Evolutionary conservation across 306 rosid species (phyloP).

Genomic region (Quercus variabilis): DNA sequence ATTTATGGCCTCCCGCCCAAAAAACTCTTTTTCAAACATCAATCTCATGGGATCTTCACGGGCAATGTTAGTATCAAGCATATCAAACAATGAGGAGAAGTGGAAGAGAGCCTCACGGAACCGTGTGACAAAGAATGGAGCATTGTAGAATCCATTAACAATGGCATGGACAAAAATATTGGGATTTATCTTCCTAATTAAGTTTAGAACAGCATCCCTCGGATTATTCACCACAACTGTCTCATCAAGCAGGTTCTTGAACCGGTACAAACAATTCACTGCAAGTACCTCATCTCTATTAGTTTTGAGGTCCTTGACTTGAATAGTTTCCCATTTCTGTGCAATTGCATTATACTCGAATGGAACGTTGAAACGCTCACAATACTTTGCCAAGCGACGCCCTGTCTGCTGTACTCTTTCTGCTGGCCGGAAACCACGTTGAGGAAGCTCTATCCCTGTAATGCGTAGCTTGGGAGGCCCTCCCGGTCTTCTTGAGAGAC

Average conservation of each 20-base stretch:
- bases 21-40: slow-evolving; percentile 56
- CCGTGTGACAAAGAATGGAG: slow-evolving; percentile 65
- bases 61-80: slow-evolving; percentile 38
- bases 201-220: slow-evolving; percentile 49
- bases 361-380: slow-evolving; percentile 34
- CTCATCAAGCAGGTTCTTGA: slow-evolving; percentile 54
- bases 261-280: slow-evolving; percentile 45
- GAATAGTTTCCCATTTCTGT: slow-evolving; percentile 57
- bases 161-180: slow-evolving; percentile 35
- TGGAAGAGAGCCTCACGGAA: slow-evolving; percentile 68
- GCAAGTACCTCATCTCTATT: slow-evolving; percentile 43
- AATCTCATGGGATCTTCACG: slow-evolving; percentile 45
- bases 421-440: slow-evolving; percentile 42
- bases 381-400: slow-evolving; percentile 30
- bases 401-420: slow-evolving; percentile 42
- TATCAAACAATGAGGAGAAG: slow-evolving; percentile 56
- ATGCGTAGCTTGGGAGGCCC: slow-evolving; percentile 81
- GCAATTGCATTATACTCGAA: slow-evolving; percentile 61
- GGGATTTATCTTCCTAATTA: slow-evolving; percentile 49
- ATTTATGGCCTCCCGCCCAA: slow-evolving; percentile 49
- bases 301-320: slow-evolving; percentile 48
- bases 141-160: slow-evolving; percentile 48
- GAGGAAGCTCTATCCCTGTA: slow-evolving; percentile 45
- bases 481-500: slow-evolving; percentile 51
- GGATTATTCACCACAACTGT: slow-evolving; percentile 51